Conservation (phyloP, 2,329 filamentous ascomycete species). For the Exophiala alcalophila region DNA sequence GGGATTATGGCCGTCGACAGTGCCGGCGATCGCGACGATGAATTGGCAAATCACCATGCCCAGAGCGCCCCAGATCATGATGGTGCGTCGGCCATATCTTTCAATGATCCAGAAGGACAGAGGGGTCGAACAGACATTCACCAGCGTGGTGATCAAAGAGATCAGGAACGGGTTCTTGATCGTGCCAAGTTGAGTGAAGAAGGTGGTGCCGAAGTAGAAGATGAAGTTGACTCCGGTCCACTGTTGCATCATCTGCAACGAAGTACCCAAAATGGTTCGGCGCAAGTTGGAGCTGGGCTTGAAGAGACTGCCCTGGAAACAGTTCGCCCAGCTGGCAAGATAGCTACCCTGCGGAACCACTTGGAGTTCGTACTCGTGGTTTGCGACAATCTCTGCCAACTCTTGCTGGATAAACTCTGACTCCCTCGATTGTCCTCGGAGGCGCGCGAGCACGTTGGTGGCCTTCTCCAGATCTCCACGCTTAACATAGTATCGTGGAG, state of each 20-base stretch:
- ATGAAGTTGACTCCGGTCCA: slow-evolving; percentile 88
- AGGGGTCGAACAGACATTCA: slow-evolving; percentile 83
- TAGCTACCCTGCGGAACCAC: slow-evolving; percentile 37
- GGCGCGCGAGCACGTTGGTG: slow-evolving; percentile 58
- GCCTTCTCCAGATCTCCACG: slow-evolving; percentile 67
- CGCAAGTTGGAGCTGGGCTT: slow-evolving; percentile 56
- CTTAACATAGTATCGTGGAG: slow-evolving; percentile 82
- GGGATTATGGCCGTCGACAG: slow-evolving; percentile 26
- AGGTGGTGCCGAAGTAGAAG: slow-evolving; percentile 78
- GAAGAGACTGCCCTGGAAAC: slow-evolving; percentile 57
- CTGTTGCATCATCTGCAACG: slow-evolving; percentile 79
- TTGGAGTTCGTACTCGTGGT: slow-evolving; percentile 77
- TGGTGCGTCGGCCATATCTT: slow-evolving; percentile 71
- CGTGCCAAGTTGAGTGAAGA: slow-evolving; percentile 74
- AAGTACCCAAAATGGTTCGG: slow-evolving; percentile 67
- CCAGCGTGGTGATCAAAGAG: slow-evolving; percentile 78
- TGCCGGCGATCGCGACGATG: slow-evolving; percentile 67
- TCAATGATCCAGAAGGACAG: slow-evolving; percentile 86
- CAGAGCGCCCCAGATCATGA: slow-evolving; percentile 73
- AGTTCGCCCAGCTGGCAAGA: slow-evolving; percentile 57
- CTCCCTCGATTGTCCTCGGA: slow-evolving; percentile 71
- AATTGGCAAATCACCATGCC: slow-evolving; percentile 88
- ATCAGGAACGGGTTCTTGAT: slow-evolving; percentile 78
- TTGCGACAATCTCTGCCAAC: slow-evolving; percentile 81
- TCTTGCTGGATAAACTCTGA: slow-evolving; percentile 62